Evolutionary conservation across 495 filamentous ascomycete genomes (phyloP).

Genomic region (Penicillium robsamsonii): DNA sequence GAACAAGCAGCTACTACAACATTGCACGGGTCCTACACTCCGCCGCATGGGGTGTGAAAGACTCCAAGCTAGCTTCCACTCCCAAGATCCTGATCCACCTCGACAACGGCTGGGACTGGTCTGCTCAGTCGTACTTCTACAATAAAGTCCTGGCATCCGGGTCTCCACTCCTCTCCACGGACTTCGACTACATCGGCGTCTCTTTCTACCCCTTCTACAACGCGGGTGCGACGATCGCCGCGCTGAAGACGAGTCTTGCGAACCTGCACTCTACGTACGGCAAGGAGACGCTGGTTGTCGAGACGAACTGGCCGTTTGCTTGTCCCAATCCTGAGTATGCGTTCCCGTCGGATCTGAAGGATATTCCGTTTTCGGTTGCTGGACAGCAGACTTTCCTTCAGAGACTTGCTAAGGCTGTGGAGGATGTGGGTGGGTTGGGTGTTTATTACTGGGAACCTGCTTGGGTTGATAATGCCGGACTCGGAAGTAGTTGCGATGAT

Average conservation of each 20-base stretch:
- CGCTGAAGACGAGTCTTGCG: conserved; percentile 53
- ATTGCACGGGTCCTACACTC: conserved; percentile 62
- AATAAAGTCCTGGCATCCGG: conserved; percentile 53
- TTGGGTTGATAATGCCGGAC: conserved; percentile 61
- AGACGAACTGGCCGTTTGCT: conserved; percentile 65
- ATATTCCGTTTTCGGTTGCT: conserved; percentile 57
- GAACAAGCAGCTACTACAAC: conserved; percentile 51
- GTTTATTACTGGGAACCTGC: conserved; percentile 73
- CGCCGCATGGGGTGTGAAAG: conserved; percentile 59
- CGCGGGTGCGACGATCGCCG: conserved; percentile 51
- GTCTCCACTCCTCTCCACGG: conserved; percentile 44
- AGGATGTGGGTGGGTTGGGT: conserved; percentile 48
- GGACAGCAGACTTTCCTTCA: conserved; percentile 60
- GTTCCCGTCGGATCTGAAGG: conserved; percentile 57
- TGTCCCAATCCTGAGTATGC: conserved; percentile 53
- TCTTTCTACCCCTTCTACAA: conserved; percentile 71
- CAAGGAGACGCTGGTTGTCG: conserved; percentile 62
- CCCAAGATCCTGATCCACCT: conserved; percentile 68
- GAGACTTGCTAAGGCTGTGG: conserved; percentile 53
- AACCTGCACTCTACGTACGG: conserved; percentile 58
- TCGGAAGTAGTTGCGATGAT: conserved; percentile 56
- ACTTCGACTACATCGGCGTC: conserved; percentile 69
- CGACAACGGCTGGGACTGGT: conserved; percentile 69
- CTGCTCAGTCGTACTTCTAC: conserved; percentile 62
- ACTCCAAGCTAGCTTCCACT: conserved; percentile 52